phyloP scores from a whole-genome alignment of 768 basidiomycete genomes.

The Collybia sordida region DNA sequence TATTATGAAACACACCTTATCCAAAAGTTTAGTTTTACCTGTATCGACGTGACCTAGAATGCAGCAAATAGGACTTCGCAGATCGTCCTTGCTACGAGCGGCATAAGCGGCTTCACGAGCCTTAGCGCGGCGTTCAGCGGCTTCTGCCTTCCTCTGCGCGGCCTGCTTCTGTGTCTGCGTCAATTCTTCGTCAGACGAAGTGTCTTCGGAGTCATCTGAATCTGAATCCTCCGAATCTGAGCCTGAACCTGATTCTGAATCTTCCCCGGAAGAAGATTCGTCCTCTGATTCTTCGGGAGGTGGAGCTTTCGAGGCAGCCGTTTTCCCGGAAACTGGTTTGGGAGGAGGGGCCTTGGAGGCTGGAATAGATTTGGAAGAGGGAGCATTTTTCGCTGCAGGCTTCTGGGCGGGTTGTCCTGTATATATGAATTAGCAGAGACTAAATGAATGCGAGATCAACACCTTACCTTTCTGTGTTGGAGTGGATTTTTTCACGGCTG shows the following conservation, averaged over 20 bases:
- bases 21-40: conserved; percentile 96
- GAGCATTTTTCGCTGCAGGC: conserved; percentile 24
- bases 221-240: conserved; percentile 50
- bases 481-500: not conserved
- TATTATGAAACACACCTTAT: conserved; percentile 62
- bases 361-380: conserved; percentile 21
- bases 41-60: conserved; percentile 99
- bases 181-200: conserved; percentile 63
- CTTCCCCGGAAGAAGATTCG: conserved; percentile 32
- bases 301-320: conserved; percentile 12
- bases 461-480: conserved; percentile 11
- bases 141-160: conserved; percentile 77
- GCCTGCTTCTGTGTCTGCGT: conserved; percentile 66
- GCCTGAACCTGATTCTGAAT: conserved; percentile 41
- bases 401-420: conserved; percentile 13
- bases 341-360: conserved; percentile 19
- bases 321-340: conserved; percentile 19
- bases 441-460: not conserved
- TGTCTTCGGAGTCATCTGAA: conserved; percentile 50
- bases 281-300: conserved; percentile 32
- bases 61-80: conserved; percentile 97
- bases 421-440: not conserved
- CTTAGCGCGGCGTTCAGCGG: conserved; percentile 76
- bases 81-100: conserved; percentile 81
- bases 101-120: conserved; percentile 85